A percentile compares a stretch with the other conserved stretches of the same genome.
Conservation (phyloP, 164 flowering plant genomes). For the Stephania yunnanensis region DNA sequence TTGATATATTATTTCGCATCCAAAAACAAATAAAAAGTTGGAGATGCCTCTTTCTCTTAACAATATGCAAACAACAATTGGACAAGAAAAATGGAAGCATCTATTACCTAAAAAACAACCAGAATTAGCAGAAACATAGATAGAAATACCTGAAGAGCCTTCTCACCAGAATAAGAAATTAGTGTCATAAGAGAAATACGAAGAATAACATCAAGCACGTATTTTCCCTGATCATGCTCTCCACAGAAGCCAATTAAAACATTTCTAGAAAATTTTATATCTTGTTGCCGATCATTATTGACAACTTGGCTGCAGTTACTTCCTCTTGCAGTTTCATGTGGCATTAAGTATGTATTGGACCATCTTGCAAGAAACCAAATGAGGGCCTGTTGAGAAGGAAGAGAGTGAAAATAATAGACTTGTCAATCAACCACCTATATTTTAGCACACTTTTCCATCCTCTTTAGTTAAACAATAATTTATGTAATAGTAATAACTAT, state of each 20-base stretch:
- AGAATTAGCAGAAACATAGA: neutral
- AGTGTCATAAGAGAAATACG: slow-evolving; percentile 58
- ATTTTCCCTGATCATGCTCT: slow-evolving; percentile 66
- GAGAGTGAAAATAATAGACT: neutral
- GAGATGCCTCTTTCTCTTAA: neutral
- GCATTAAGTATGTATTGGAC: slow-evolving; percentile 80
- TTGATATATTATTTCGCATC: neutral
- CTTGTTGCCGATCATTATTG: slow-evolving; percentile 23
- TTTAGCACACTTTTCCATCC: neutral
- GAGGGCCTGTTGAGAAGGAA: slow-evolving; percentile 49
- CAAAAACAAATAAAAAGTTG: neutral
- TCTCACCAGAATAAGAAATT: slow-evolving; percentile 84
- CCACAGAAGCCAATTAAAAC: slow-evolving; percentile 51
- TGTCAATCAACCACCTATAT: neutral
- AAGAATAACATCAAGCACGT: slow-evolving; percentile 64
- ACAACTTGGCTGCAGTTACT: slow-evolving; percentile 14
- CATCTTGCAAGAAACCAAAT: slow-evolving; percentile 97
- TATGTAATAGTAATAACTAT: neutral
- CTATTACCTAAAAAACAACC: neutral
- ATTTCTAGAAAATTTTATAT: slow-evolving; percentile 31
- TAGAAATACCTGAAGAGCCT: slow-evolving; percentile 65
- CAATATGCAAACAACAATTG: neutral
- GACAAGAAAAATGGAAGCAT: neutral
- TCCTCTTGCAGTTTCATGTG: slow-evolving; percentile 36
- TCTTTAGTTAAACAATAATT: neutral